Evolutionary conservation across 768 basidiomycete genomes (phyloP), one percentile per base, ranked within the genome.

Genomic region (Coprinopsis strossmayeri): DNA sequence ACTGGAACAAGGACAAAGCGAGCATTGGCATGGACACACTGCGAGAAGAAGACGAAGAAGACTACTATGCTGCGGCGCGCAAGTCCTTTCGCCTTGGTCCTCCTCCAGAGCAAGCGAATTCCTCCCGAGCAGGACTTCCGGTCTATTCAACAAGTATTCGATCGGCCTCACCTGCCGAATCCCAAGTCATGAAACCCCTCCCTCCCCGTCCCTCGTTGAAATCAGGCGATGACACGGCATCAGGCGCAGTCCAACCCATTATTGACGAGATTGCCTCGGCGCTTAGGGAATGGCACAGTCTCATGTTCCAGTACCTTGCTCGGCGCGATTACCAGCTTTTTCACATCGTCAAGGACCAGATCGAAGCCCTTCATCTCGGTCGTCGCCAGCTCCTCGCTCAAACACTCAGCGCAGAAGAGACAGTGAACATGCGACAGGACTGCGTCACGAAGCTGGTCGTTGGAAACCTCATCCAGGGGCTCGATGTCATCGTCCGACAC

Each of bases 201-300:
- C 92, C 91, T 7, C 93, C 91, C 2, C 80, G 96, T 37, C 95
- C 95, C 4, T 90, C 87, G n/a, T 77, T 97, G 41, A 94, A 93
- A 54, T 90, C 91, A 9, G 91, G 91, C 30, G 95, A 96, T 61
- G 94, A 97, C 57, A 98, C 95, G 1, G 75, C 79, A 2, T 84
- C 86, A 0, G 95, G 95, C 9, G 72, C 75, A 18, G 69, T 64
- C 2, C 93, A 96, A 60, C 95, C 95, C 9, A 85, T 98, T 60
- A 82, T 98, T 44, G 95, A 98, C 66, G 95, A 98, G 70, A 95
- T 98, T 55, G 91, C 95, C 0, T 95, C 91, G 5, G 94, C 95
- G 0, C 69, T 98, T 37, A 82, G 95, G 32, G 95, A 98, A 78
- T 98, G 94, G 93, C 87, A 95, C 59, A 79, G 80, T 28, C 71